Conservation (phyloP, 441 rosid genomes). For the Metrosideros polymorpha region DNA sequence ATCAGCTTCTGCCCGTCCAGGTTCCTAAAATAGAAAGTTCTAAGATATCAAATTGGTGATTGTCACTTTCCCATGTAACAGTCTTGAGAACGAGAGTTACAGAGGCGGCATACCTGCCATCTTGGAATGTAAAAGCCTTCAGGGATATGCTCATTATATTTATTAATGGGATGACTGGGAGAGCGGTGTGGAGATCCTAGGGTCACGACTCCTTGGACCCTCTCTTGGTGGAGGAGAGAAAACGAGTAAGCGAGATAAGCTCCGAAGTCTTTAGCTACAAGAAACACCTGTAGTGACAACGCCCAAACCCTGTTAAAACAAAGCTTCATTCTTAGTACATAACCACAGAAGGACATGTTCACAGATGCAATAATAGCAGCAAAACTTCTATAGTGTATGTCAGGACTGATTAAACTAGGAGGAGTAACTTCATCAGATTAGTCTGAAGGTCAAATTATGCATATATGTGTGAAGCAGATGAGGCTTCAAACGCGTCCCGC, state of each 20-base stretch:
- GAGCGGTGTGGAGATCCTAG: constrained; percentile 31
- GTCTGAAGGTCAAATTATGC: background rate
- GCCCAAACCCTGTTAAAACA: background rate
- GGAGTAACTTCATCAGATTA: background rate
- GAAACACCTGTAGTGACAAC: constrained; percentile 22
- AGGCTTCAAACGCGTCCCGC: background rate
- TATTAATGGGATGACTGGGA: background rate
- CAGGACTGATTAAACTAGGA: background rate
- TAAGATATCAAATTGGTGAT: background rate
- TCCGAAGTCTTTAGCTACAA: constrained; percentile 46
- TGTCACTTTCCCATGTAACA: background rate
- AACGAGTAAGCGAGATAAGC: constrained; percentile 21
- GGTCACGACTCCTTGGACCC: constrained; percentile 29
- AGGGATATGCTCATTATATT: constrained; percentile 17
- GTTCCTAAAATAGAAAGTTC: constrained; percentile 18
- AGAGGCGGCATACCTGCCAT: constrained; percentile 23
- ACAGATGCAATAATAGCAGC: background rate
- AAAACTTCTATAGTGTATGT: background rate
- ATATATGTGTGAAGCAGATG: background rate
- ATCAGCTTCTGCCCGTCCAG: constrained; percentile 52
- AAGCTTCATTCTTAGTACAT: background rate
- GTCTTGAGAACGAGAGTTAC: background rate
- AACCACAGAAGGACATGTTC: background rate
- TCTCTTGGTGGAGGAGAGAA: constrained; percentile 26
- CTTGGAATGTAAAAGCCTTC: constrained; percentile 39